Evolutionary conservation across 2,329 filamentous ascomycete species (phyloP), one percentile per base, ranked within the genome.

Genomic region (Madurella mycetomatis): DNA sequence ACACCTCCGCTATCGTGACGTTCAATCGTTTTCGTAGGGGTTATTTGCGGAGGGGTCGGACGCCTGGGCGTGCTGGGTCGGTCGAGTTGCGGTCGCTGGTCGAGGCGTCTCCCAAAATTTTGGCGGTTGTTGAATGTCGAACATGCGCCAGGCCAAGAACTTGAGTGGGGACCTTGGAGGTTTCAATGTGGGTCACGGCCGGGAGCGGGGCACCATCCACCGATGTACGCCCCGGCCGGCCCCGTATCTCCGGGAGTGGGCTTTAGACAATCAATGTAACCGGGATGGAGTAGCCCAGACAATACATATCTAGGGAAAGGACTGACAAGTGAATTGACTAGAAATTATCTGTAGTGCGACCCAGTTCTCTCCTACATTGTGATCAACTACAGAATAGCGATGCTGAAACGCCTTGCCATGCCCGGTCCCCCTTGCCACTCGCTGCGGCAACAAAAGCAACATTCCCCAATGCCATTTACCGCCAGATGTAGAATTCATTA

Each of bases 371-470:
- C 40, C 17, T 49, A 31, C 44, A 7, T 25, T 25, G 25, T 25
- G 25, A 25, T 25, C 3, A 25, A 25, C 7, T 25, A 25, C 25
- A 25, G 25, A 25, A 39, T 30, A 16, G 25, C 41, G 19, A 41
- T 42, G n/a, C 15, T 16, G n/a, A 44, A 56, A 56, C 54, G 50
- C 54, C 54, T 44, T 47, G 47, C 46, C 32, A 47, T 56, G 54
- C 31, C 31, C 17, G 4, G 17, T 31, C 37, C 39, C 31, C 31
- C 18, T 34, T 48, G 34, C 49, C n/a, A 25, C 5, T 25, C 41
- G 19, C n/a, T 8, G 18, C 34, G 11, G 13, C 11, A 32, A 2
- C 9, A 30, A 17, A 8, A 13, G n/a, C n/a, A 15, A 9, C 9
- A 34, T 44, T 45, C 13, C 34, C 34, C 18, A 15, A 16, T 45